A percentile compares a stretch with the other conserved stretches of the same genome.
These are phyloP conservation scores for Heracleum sosnowskyi DNA, from an alignment of 129 eudicot genomes.

Conservation along the genomic window DNA sequence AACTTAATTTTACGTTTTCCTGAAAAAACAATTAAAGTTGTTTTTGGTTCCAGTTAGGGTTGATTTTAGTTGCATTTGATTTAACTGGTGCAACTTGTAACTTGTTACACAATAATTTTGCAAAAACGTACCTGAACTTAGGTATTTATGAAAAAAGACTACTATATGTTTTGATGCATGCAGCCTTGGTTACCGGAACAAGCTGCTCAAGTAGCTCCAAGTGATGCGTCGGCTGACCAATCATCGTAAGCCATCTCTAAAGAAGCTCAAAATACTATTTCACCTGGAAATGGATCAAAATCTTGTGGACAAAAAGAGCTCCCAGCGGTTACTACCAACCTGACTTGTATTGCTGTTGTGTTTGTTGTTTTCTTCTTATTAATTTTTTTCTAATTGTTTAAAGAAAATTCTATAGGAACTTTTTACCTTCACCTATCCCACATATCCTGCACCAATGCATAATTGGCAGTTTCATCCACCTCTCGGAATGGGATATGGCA, in stretches of 20 bases:
- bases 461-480: conserved; percentile 38
- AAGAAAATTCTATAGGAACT: conserved; percentile 26
- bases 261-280: conserved; percentile 9
- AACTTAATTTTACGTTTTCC: too few relatives aligned
- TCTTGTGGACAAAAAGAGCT: conserved; percentile 39
- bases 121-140: too few relatives aligned
- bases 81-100: too few relatives aligned
- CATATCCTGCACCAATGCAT: conserved; percentile 19
- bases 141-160: too few relatives aligned
- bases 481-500: conserved; percentile 30
- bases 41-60: too few relatives aligned
- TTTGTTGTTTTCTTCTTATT: not conserved
- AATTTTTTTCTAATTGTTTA: not conserved
- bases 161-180: too few relatives aligned
- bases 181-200: conserved; percentile 18
- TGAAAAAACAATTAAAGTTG: too few relatives aligned
- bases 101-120: too few relatives aligned
- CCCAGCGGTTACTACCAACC: conserved; percentile 33
- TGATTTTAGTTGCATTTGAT: too few relatives aligned
- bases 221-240: conserved; percentile 14
- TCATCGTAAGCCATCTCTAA: conserved; percentile 23
- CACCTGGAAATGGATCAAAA: conserved; percentile 20
- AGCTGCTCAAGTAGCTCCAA: conserved; percentile 13
- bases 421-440: conserved; percentile 28
- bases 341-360: conserved; percentile 1